Conservation (phyloP, 1,284 basidiomycete genomes). For the Xerocomus minutiporus region DNA sequence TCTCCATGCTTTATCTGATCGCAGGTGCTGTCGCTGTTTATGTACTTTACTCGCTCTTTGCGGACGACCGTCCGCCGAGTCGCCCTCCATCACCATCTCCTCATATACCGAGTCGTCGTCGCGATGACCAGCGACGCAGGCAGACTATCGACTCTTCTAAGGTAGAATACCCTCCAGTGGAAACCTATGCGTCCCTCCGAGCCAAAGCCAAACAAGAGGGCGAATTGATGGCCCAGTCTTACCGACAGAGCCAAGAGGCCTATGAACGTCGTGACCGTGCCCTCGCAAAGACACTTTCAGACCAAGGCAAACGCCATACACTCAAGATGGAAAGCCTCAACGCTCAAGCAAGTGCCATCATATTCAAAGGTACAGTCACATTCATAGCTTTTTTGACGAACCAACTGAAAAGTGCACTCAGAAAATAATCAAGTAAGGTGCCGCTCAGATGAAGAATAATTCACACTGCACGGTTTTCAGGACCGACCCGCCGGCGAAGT, state of each 20-base stretch:
- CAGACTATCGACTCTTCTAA: neutral
- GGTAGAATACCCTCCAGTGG: constrained; percentile 9
- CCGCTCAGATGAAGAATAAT: neutral
- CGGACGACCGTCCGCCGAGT: too few relatives aligned
- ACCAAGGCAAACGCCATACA: constrained; percentile 79
- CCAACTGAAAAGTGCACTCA: constrained; percentile 3
- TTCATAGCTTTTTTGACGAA: neutral
- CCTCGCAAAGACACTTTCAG: constrained; percentile 80
- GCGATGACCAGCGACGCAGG: constrained; percentile 4
- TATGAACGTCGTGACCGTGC: constrained; percentile 73
- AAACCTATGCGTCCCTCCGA: constrained; percentile 62
- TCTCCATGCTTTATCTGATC: constrained; percentile 12
- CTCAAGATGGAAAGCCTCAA: constrained; percentile 75
- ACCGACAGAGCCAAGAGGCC: constrained; percentile 60
- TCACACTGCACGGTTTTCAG: constrained; percentile 32
- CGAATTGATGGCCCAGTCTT: constrained; percentile 63
- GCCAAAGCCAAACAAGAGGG: constrained; percentile 69
- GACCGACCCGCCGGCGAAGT: constrained; percentile 65
- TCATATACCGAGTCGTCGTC: neutral
- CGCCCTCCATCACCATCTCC: neutral
- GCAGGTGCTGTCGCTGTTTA: constrained; percentile 9
- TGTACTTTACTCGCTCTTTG: constrained; percentile 11
- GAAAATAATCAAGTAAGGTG: constrained; percentile 26
- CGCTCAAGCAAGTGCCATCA: constrained; percentile 81
- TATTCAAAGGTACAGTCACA: constrained; percentile 59